Conservation (phyloP, 164 flowering plant genomes). For the Taxillus chinensis region DNA sequence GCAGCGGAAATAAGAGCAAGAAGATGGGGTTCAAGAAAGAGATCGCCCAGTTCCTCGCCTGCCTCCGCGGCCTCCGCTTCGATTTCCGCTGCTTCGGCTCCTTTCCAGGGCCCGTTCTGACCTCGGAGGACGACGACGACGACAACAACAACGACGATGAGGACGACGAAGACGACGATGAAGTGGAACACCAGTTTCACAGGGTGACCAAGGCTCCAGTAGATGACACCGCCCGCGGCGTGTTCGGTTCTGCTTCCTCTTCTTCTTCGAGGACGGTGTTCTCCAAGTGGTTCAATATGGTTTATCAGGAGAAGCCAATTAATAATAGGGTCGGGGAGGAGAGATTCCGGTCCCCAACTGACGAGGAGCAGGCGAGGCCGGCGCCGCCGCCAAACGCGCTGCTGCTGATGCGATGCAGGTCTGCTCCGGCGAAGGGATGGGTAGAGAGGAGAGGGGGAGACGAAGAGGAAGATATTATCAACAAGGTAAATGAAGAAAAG, state of each 20-base stretch:
- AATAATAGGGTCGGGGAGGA: conserved; percentile 8
- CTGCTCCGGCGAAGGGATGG: conserved; percentile 85
- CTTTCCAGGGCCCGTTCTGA: conserved; percentile 18
- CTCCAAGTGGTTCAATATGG: conserved; percentile 34
- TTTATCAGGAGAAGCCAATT: no score
- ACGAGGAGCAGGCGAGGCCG: conserved; percentile 14
- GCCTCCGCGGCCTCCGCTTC: conserved; percentile 44
- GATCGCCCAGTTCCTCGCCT: conserved; percentile 60
- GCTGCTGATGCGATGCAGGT: conserved; percentile 81
- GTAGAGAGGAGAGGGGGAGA: conserved; percentile 34
- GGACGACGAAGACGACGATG: conserved; percentile 47
- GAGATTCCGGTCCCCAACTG: conserved; percentile 5
- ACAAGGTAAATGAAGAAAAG: conserved; percentile 8
- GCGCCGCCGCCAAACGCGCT: conserved; percentile 84
- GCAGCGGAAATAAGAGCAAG: conserved; percentile 11
- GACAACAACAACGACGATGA: no score
- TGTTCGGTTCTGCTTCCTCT: conserved; percentile 25
- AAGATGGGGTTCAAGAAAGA: conserved; percentile 78
- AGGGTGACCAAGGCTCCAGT: conserved; percentile 12
- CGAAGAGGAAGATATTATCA: conserved; percentile 3
- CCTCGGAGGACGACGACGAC: conserved; percentile 25
- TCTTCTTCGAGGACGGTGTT: conserved; percentile 88
- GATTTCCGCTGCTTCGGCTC: conserved; percentile 76
- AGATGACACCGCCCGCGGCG: conserved; percentile 4
- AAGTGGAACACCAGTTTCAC: conserved; percentile 17